Percentiles rank a stretch among this genome's conserved stretches.
Evolutionary conservation across 164 flowering plant genomes (phyloP).

Genomic region (Piper longum): DNA sequence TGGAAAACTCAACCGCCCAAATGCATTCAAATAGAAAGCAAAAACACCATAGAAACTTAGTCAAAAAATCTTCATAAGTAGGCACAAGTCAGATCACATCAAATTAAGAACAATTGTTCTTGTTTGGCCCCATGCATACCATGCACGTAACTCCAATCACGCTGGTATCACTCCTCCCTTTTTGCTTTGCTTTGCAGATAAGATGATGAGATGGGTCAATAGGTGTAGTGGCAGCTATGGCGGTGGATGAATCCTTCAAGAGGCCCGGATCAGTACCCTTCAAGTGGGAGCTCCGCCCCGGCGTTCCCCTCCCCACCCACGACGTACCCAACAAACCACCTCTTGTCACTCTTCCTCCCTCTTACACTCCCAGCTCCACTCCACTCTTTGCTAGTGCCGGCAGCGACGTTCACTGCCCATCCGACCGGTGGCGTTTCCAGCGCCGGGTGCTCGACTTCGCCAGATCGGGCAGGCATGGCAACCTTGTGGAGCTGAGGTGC

Average conservation of each 20-base stretch:
- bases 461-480: background rate
- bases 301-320: slow-evolving; percentile 28
- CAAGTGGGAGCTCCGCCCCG: slow-evolving; percentile 80
- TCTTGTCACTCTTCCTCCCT: slow-evolving; percentile 15
- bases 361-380: slow-evolving; percentile 21
- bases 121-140: too few relatives aligned
- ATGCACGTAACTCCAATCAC: too few relatives aligned
- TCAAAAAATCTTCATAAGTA: too few relatives aligned
- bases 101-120: too few relatives aligned
- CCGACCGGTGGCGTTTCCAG: slow-evolving; percentile 16
- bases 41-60: too few relatives aligned
- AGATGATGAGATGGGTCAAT: too few relatives aligned
- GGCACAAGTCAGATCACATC: too few relatives aligned
- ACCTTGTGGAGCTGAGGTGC: slow-evolving; percentile 17
- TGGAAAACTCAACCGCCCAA: too few relatives aligned
- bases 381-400: slow-evolving; percentile 1
- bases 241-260: slow-evolving; percentile 42
- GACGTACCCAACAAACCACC: slow-evolving; percentile 3
- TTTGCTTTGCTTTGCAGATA: too few relatives aligned
- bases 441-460: background rate
- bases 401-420: slow-evolving; percentile 6
- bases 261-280: slow-evolving; percentile 56
- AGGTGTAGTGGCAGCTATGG: too few relatives aligned
- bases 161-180: too few relatives aligned
- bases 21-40: too few relatives aligned